Evolutionary conservation across 345 rosid species (phyloP).

Genomic region (Arabidopsis suecica): DNA sequence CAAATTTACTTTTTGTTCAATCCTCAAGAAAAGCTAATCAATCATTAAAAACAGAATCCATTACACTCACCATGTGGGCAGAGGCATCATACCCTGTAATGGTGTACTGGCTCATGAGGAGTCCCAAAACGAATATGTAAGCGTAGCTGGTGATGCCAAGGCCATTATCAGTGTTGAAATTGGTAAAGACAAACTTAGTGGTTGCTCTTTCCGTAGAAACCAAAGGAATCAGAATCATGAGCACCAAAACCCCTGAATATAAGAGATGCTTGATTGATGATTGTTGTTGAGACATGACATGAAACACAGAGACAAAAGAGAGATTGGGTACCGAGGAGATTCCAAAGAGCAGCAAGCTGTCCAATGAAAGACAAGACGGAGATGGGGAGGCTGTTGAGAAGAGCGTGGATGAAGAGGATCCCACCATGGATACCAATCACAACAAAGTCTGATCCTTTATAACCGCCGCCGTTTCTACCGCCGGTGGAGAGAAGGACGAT

Average conservation of each 20-base stretch:
- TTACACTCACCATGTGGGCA: conserved; percentile 83
- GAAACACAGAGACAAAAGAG: background rate
- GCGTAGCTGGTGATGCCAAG: conserved; percentile 65
- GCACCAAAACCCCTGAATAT: conserved; percentile 71
- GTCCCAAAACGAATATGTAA: conserved; percentile 88
- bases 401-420: conserved; percentile 74
- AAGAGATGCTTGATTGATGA: conserved; percentile 3
- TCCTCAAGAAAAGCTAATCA: conserved; percentile 7
- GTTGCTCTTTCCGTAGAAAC: conserved; percentile 84
- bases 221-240: conserved; percentile 77
- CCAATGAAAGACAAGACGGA: conserved; percentile 80
- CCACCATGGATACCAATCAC: conserved; percentile 81
- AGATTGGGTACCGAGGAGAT: conserved; percentile 63
- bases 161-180: conserved; percentile 81
- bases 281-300: conserved; percentile 14
- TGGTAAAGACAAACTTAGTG: conserved; percentile 84
- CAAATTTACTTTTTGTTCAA: conserved; percentile 4
- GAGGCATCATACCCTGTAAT: conserved; percentile 94
- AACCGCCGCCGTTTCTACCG: conserved; percentile 93
- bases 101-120: conserved; percentile 95
- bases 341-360: conserved; percentile 93
- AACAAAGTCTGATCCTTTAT: conserved; percentile 78
- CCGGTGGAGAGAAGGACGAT: conserved; percentile 90
- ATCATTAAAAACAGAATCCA: background rate
- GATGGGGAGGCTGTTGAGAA: conserved; percentile 86